Evolutionary conservation across 1,284 basidiomycete genomes (phyloP), one percentile per base, ranked within the genome.

Genomic region (Hemileccinum hortonii): DNA sequence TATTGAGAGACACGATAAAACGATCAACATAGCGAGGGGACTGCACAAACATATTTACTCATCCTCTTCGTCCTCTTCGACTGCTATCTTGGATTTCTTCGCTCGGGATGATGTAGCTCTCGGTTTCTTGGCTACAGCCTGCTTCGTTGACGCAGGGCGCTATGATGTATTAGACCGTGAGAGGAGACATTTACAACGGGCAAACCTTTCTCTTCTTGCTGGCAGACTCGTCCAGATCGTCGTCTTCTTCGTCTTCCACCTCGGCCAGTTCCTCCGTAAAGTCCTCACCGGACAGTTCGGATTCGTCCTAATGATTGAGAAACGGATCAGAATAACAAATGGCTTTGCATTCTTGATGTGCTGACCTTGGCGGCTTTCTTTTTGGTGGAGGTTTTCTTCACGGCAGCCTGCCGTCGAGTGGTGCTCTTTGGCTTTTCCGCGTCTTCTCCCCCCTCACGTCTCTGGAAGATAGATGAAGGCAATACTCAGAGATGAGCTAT

Each of bases 361-460:
- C 71, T 67, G 51, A 76, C 75, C 67, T 69, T 75, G 5, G 67
- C 15, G n/a, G 50, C 63, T 15, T 61, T 68, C 43, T 57, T 69
- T 61, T 67, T 71, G 2, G 47, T 3, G n/a, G 61, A 24, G 2
- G 33, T 32, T 44, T 57, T 68, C 61, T 71, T 75, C 19, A 64
- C 44, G 29, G 57, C 49, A 0, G 24, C 0, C 41, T 47, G 63
- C 14, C 60, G 62, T 18, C 67, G 66, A 32, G 60, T 59, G 37
- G 72, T 67, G 55, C 69, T 72, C 58, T 71, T 73, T 19, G 67
- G 70, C 60, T 79, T 77, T 55, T 76, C 77, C 21, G 42, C 61
- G 24, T 65, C 64, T 38, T 65, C 69, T 18, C 69, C 74, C 3
- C 47, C 63, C 16, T 63, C 61, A 33, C 65, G 67, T 63, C 77